Evolutionary conservation across 805 yeast genomes (phyloP).

Genomic region (Teunomyces stri): DNA sequence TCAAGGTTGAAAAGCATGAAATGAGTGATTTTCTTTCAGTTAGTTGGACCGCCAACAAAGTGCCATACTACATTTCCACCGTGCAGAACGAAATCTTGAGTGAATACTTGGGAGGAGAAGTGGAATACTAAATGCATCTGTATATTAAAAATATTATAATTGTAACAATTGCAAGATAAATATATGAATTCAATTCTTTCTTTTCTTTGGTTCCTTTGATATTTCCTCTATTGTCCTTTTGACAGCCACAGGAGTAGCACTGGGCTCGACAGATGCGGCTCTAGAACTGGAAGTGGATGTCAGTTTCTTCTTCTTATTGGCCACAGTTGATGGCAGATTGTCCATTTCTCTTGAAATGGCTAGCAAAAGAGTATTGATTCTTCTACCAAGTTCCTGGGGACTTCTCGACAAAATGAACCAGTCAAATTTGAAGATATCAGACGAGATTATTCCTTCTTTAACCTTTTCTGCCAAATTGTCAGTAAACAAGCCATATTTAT

Average conservation of each 20-base stretch:
- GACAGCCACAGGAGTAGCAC: background rate
- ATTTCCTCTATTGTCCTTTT: background rate
- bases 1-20: conserved; percentile 57
- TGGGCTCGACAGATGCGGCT: conserved; percentile 37
- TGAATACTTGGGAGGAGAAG: conserved; percentile 25
- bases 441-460: conserved; percentile 58
- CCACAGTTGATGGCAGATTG: conserved; percentile 53
- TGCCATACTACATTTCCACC: conserved; percentile 73
- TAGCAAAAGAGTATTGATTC: conserved; percentile 63
- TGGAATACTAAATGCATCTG: background rate
- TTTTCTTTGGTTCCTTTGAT: conserved; percentile 4
- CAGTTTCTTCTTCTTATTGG: conserved; percentile 25
- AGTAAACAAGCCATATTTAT: conserved; percentile 62
- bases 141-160: background rate
- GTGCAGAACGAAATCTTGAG: conserved; percentile 45
- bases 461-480: conserved; percentile 61
- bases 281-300: conserved; percentile 26
- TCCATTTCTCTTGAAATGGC: conserved; percentile 71
- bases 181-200: background rate
- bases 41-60: conserved; percentile 88
- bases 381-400: conserved; percentile 66
- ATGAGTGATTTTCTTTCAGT: conserved; percentile 71
- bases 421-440: conserved; percentile 65
- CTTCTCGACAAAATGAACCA: conserved; percentile 74
- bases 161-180: background rate